These are phyloP conservation scores for Lactuca sativa DNA, from an alignment of 129 eudicot species.

Conservation along the genomic window DNA sequence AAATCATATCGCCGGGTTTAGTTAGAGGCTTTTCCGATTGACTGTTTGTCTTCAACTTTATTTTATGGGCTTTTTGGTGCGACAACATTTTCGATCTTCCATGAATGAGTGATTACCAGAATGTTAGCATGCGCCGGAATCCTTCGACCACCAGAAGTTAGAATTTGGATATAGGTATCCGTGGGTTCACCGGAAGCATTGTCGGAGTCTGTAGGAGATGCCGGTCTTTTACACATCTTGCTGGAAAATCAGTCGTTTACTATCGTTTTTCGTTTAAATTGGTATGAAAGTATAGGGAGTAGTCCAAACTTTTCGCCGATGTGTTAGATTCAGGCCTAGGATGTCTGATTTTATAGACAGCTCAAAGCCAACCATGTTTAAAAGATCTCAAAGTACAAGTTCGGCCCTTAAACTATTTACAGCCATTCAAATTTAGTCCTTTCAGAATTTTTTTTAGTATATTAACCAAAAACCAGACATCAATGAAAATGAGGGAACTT, in stretches of 20 bases:
- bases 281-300: background rate
- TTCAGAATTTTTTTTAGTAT: background rate
- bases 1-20: slow-evolving; percentile 3
- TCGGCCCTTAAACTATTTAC: background rate
- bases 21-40: background rate
- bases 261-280: background rate
- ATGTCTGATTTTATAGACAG: slow-evolving; percentile 39
- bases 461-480: background rate
- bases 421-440: background rate
- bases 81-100: background rate
- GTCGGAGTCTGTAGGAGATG: slow-evolving; percentile 30
- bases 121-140: slow-evolving; percentile 74
- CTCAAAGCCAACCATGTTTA: slow-evolving; percentile 21
- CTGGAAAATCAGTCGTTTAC: slow-evolving; percentile 18
- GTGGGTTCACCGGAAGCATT: slow-evolving; percentile 37
- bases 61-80: background rate
- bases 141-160: slow-evolving; percentile 71
- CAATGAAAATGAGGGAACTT: background rate
- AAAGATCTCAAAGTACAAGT: background rate
- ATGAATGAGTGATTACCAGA: slow-evolving; percentile 46
- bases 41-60: background rate
- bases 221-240: slow-evolving; percentile 23
- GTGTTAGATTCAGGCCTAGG: background rate
- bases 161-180: slow-evolving; percentile 49
- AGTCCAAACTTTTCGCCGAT: slow-evolving; percentile 4